Percentiles rank a stretch among this genome's conserved stretches.
Evolutionary conservation across 116 monocot species (phyloP).

Genomic region (Zostera marina): DNA sequence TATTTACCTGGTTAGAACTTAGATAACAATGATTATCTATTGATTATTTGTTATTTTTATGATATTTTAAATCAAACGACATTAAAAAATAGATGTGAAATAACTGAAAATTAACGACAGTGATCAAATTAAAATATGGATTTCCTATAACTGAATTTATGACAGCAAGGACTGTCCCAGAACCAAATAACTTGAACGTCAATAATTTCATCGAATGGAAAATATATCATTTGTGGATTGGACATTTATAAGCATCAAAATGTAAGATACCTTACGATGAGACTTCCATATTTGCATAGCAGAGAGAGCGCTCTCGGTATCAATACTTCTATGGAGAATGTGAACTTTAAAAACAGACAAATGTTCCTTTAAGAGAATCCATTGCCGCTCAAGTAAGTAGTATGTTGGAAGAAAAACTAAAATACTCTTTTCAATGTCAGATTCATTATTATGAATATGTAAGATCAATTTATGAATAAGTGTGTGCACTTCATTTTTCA

Average conservation of each 20-base stretch:
- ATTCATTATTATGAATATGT: constrained; percentile 51
- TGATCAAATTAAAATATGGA: too few relatives aligned
- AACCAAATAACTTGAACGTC: too few relatives aligned
- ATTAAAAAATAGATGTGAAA: too few relatives aligned
- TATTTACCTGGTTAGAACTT: too few relatives aligned
- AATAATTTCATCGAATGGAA: too few relatives aligned
- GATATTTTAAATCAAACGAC: too few relatives aligned
- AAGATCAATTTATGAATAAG: constrained; percentile 57
- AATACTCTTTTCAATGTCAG: constrained; percentile 59
- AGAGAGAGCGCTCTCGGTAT: constrained; percentile 59
- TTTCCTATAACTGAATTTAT: too few relatives aligned
- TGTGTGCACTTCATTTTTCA: constrained; percentile 32
- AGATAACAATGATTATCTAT: too few relatives aligned
- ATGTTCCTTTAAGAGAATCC: constrained; percentile 36
- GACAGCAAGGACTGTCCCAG: too few relatives aligned
- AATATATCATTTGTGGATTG: neutral
- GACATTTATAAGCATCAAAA: neutral
- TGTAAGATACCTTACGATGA: constrained; percentile 49
- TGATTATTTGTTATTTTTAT: too few relatives aligned
- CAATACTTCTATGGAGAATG: constrained; percentile 77
- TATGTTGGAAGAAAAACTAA: constrained; percentile 83
- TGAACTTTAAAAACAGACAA: constrained; percentile 43
- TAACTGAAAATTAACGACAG: too few relatives aligned
- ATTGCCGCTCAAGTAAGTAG: constrained; percentile 57
- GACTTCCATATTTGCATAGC: constrained; percentile 56